These are phyloP conservation scores for Coprinopsis strossmayeri DNA, from an alignment of 768 basidiomycete species.

Conservation along the genomic window DNA sequence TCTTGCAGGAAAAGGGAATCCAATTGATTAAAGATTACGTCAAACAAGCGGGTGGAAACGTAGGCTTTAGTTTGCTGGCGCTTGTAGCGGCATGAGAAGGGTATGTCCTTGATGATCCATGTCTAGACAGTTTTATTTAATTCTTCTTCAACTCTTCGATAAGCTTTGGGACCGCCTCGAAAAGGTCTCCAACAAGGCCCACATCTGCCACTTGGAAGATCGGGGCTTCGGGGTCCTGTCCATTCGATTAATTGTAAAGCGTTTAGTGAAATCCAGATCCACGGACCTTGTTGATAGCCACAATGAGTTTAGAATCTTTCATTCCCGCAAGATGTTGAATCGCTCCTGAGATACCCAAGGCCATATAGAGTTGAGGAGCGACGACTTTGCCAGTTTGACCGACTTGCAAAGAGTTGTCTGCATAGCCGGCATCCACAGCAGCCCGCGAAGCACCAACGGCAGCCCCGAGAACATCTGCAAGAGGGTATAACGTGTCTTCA, in stretches of 20 bases:
- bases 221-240: slow-evolving; percentile 90
- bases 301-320: slow-evolving; percentile 99
- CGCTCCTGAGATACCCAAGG: slow-evolving; percentile 94
- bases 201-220: slow-evolving; percentile 99
- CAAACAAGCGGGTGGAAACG: slow-evolving; percentile 16
- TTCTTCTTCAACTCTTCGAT: slow-evolving; percentile 73
- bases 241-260: slow-evolving; percentile 4
- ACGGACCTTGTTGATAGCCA: slow-evolving; percentile 91
- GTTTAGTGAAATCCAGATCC: neutral
- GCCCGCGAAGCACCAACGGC: slow-evolving; percentile 98
- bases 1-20: slow-evolving; percentile 18
- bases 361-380: slow-evolving; percentile 94
- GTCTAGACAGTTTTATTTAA: too few relatives aligned
- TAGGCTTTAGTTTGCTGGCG: slow-evolving; percentile 22
- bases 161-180: slow-evolving; percentile 85
- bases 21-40: slow-evolving; percentile 19
- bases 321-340: slow-evolving; percentile 99
- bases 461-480: slow-evolving; percentile 90
- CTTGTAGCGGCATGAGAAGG: slow-evolving; percentile 8
- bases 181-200: slow-evolving; percentile 91
- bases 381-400: slow-evolving; percentile 99
- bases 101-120: too few relatives aligned
- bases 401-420: slow-evolving; percentile 97
- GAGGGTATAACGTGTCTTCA: slow-evolving; percentile 74
- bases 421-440: slow-evolving; percentile 97